A percentile compares a stretch with the other conserved stretches of the same genome.
These are phyloP conservation scores for Cryomyces antarcticus DNA, from an alignment of 495 filamentous ascomycete species.

Conservation along the genomic window DNA sequence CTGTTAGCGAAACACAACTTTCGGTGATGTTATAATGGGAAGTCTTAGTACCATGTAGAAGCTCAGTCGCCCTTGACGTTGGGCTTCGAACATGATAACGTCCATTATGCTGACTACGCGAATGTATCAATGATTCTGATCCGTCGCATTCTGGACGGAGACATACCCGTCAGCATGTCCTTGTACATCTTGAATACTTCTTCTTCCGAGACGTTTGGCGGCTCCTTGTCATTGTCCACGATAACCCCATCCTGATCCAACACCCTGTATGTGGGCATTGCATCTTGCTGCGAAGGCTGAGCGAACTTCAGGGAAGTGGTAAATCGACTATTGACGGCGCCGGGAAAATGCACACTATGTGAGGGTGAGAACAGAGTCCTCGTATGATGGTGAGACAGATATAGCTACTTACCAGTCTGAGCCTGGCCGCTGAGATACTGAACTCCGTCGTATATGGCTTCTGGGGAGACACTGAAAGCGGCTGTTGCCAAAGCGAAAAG, in stretches of 20 bases:
- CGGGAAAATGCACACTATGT: slow-evolving; percentile 66
- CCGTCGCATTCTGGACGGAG: neutral
- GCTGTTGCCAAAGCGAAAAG: too few species aligned
- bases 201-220: slow-evolving; percentile 44
- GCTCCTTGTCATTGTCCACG: slow-evolving; percentile 43
- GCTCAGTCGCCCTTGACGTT: slow-evolving; percentile 59
- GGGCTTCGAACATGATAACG: slow-evolving; percentile 79
- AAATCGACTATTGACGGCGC: slow-evolving; percentile 87
- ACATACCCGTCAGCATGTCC: slow-evolving; percentile 43
- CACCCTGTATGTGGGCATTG: slow-evolving; percentile 71
- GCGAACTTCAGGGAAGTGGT: slow-evolving; percentile 59
- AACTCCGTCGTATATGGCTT: slow-evolving; percentile 27
- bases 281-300: slow-evolving; percentile 38
- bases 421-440: slow-evolving; percentile 48
- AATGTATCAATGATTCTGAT: neutral
- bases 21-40: neutral
- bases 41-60: slow-evolving; percentile 71
- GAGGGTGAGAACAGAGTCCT: neutral
- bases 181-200: slow-evolving; percentile 45
- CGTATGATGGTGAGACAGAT: neutral
- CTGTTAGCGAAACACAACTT: neutral
- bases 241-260: slow-evolving; percentile 67
- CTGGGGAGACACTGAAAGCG: neutral
- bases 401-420: slow-evolving; percentile 31
- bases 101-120: slow-evolving; percentile 71